Conservation (phyloP, 2,329 filamentous ascomycete species). For the Laburnicola sp. region DNA sequence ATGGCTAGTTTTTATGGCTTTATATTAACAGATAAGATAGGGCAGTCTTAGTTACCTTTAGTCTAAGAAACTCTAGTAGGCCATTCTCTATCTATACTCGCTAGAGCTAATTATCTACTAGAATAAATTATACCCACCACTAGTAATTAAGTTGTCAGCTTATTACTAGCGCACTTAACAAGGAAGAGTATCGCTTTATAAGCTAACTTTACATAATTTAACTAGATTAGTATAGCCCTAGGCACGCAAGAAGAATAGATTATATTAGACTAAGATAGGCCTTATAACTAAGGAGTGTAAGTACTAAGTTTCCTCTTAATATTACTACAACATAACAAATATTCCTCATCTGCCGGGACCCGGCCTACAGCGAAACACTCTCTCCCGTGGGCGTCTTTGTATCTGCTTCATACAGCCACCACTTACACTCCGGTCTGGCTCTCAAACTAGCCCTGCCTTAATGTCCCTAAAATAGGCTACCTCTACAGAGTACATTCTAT, state of each 20-base stretch:
- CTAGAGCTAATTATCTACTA: background rate
- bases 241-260: background rate
- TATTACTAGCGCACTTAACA: background rate
- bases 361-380: conserved; percentile 7
- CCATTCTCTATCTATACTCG: background rate
- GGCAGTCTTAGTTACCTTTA: background rate
- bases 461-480: background rate
- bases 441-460: too few species aligned
- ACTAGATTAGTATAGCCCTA: background rate
- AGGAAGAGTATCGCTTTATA: background rate
- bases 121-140: background rate
- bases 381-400: background rate
- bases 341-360: conserved; percentile 5
- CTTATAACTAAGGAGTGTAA: background rate
- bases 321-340: background rate
- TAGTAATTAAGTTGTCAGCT: background rate
- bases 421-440: background rate
- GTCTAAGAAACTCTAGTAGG: background rate
- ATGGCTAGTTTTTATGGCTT: background rate
- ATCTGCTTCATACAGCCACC: conserved; percentile 9
- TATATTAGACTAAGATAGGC: background rate
- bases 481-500: too few species aligned
- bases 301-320: background rate
- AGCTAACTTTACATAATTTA: background rate
- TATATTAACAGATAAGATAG: background rate